These are phyloP conservation scores for Xylaria sp. DNA, from an alignment of 2,329 filamentous ascomycete genomes.

Conservation along the genomic window DNA sequence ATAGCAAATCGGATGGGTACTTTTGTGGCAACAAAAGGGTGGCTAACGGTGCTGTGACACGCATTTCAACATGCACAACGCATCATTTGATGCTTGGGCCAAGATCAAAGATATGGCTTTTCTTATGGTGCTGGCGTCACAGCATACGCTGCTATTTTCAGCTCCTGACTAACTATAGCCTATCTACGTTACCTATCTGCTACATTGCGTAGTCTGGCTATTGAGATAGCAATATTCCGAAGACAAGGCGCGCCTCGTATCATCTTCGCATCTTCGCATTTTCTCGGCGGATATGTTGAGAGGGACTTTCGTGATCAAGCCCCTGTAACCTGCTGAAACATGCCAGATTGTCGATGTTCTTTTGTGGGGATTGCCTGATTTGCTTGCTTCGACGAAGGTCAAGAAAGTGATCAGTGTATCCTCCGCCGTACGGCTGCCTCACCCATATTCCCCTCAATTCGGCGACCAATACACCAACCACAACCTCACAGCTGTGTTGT, in stretches of 20 bases:
- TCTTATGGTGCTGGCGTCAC: slow-evolving; percentile 24
- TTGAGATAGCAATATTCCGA: slow-evolving; percentile 22
- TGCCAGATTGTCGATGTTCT: not conserved
- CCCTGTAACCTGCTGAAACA: slow-evolving; percentile 37
- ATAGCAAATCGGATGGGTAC: slow-evolving; percentile 13
- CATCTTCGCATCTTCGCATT: slow-evolving; percentile 1
- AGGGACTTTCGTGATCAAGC: slow-evolving; percentile 14
- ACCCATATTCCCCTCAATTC: slow-evolving; percentile 3
- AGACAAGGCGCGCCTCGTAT: not conserved
- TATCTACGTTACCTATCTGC: not conserved
- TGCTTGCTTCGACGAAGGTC: slow-evolving; percentile 27
- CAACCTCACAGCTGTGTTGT: not conserved
- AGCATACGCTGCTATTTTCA: slow-evolving; percentile 32
- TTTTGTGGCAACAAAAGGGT: slow-evolving; percentile 18
- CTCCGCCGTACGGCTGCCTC: slow-evolving; percentile 18
- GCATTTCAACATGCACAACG: not conserved
- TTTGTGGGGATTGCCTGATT: slow-evolving; percentile 15
- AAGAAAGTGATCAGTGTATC: slow-evolving; percentile 24
- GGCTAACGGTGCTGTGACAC: not conserved
- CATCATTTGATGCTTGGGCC: slow-evolving; percentile 12
- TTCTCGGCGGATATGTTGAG: slow-evolving; percentile 15
- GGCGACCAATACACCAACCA: not conserved
- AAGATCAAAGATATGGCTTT: slow-evolving; percentile 12
- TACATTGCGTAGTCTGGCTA: not conserved
- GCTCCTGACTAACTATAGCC: slow-evolving; percentile 10